A percentile compares a stretch with the other conserved stretches of the same genome.
These are phyloP conservation scores for Kwoniella heveanensis DNA, from an alignment of 768 basidiomycete species.

Conservation along the genomic window DNA sequence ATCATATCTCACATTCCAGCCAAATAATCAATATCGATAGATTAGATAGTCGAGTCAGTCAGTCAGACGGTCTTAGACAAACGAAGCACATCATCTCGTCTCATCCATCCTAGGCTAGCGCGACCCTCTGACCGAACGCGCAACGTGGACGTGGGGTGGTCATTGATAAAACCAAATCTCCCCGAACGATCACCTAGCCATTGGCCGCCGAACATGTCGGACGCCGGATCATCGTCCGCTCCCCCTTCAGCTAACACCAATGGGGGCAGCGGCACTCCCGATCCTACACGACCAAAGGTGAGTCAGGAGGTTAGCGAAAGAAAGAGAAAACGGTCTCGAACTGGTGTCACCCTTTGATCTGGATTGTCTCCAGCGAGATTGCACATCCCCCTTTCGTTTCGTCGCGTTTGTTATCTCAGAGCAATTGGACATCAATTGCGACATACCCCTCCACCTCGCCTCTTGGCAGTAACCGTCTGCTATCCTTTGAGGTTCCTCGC, in stretches of 20 bases:
- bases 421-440: not conserved
- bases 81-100: no score
- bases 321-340: no score
- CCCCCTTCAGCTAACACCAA: not conserved
- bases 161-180: no score
- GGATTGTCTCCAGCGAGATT: not conserved
- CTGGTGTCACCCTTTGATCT: no score
- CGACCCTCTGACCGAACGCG: no score
- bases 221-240: not conserved
- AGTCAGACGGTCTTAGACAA: not conserved
- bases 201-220: slow-evolving; percentile 8
- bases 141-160: no score
- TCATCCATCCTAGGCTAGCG: no score
- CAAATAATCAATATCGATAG: not conserved
- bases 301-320: not conserved
- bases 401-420: no score
- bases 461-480: not conserved
- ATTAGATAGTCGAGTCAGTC: not conserved
- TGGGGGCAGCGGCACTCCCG: slow-evolving; percentile 1
- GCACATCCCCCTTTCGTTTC: not conserved
- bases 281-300: slow-evolving; percentile 1
- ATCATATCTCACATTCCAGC: not conserved
- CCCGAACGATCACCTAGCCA: no score
- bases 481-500: not conserved
- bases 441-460: not conserved